phyloP scores from a whole-genome alignment of 176 grass and related monocot genomes.

The Dendrocalamus sinicus region DNA sequence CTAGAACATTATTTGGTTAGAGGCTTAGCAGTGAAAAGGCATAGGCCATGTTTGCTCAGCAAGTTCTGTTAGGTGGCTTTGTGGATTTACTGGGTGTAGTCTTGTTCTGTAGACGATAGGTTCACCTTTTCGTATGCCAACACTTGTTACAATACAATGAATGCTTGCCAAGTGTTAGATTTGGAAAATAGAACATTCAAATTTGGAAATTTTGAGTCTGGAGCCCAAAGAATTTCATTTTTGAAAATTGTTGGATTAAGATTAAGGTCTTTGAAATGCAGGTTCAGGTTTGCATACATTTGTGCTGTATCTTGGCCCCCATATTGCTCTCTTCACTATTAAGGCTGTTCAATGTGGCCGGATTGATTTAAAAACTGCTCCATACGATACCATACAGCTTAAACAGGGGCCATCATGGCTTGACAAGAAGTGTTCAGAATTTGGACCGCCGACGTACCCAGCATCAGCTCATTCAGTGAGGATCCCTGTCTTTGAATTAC shows the following conservation, averaged over 20 bases:
- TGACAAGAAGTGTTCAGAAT: constrained; percentile 93
- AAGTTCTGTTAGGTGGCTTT: background rate
- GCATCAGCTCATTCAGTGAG: constrained; percentile 65
- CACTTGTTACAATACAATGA: background rate
- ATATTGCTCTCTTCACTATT: constrained; percentile 97
- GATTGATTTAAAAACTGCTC: constrained; percentile 82
- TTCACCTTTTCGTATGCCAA: constrained; percentile 8
- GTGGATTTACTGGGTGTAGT: background rate
- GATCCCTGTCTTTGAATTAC: constrained; percentile 79
- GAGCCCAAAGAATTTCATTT: constrained; percentile 12
- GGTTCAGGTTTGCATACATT: constrained; percentile 98
- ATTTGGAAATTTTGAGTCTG: constrained; percentile 18
- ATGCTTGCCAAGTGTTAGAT: constrained; percentile 11
- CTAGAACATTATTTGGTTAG: constrained; percentile 22
- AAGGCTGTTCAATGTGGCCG: constrained; percentile 95
- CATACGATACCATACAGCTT: constrained; percentile 97
- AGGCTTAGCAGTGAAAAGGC: background rate
- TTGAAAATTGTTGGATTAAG: constrained; percentile 4
- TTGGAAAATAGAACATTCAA: constrained; percentile 7
- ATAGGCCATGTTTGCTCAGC: background rate
- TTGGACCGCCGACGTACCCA: constrained; percentile 71
- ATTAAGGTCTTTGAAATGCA: constrained; percentile 43
- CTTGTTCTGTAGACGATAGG: background rate
- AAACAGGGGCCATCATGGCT: constrained; percentile 86
- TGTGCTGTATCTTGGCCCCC: constrained; percentile 94